A percentile compares a stretch with the other conserved stretches of the same genome.
Evolutionary conservation across 257 asterid genomes (phyloP).

Genomic region (Solanum chiquidenum): DNA sequence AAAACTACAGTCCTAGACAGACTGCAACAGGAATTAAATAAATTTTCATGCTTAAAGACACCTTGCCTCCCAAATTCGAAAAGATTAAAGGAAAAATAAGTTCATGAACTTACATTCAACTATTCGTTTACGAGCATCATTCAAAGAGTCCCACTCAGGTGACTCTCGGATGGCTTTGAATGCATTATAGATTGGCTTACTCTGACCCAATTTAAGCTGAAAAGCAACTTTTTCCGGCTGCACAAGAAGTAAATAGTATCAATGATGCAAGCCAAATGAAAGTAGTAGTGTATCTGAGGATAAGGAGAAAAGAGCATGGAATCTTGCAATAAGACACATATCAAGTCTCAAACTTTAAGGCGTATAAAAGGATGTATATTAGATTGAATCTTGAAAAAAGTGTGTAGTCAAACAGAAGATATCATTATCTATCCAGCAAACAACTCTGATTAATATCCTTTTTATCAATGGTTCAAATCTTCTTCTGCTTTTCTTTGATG

Average conservation of each 20-base stretch:
- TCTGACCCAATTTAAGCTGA: conserved; percentile 79
- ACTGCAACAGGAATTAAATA: background rate
- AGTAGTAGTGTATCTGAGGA: background rate
- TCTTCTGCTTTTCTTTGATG: background rate
- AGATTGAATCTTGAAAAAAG: background rate
- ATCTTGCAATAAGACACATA: background rate
- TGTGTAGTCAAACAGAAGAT: background rate
- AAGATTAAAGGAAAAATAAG: background rate
- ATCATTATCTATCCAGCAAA: background rate
- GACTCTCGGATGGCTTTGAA: conserved; percentile 77
- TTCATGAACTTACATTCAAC: conserved; percentile 54
- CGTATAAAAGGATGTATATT: background rate
- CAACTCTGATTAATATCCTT: background rate
- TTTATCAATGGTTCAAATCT: background rate
- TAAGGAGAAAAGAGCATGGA: background rate
- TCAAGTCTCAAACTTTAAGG: background rate
- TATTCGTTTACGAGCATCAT: conserved; percentile 85
- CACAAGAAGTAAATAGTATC: background rate
- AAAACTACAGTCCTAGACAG: background rate
- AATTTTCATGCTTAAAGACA: background rate
- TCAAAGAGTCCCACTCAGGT: conserved; percentile 62
- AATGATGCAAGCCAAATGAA: background rate
- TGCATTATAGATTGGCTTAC: conserved; percentile 88
- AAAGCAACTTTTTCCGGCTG: conserved; percentile 95
- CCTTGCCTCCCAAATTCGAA: background rate